phyloP scores from a whole-genome alignment of 2,329 filamentous ascomycete species.

The Dichotomopilus funicola region DNA sequence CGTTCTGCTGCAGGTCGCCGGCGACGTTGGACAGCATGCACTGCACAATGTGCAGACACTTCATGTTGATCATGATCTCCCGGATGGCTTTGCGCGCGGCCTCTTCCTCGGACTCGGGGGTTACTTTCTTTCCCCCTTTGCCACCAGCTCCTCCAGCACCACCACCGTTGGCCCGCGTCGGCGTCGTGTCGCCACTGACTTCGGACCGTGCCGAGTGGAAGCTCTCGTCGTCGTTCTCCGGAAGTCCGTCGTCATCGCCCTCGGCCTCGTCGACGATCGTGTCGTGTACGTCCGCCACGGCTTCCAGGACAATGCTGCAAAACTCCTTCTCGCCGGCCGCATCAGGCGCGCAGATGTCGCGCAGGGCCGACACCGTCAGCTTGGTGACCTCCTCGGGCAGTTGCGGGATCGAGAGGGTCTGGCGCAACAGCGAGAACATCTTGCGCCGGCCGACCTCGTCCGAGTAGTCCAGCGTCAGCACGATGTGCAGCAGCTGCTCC shows the following conservation, averaged over 20 bases:
- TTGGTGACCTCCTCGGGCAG: conserved; percentile 90
- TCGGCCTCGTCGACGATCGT: conserved; percentile 70
- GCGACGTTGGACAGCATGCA: conserved; percentile 95
- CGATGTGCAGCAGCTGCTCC: conserved; percentile 89
- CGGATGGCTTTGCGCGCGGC: conserved; percentile 69
- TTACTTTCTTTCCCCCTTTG: conserved; percentile 30
- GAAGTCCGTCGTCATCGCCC: conserved; percentile 53
- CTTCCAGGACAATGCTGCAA: conserved; percentile 80
- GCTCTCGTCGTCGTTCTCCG: conserved; percentile 65
- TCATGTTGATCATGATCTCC: conserved; percentile 96
- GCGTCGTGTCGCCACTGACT: conserved; percentile 60
- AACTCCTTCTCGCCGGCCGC: conserved; percentile 73
- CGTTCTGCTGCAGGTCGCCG: conserved; percentile 80
- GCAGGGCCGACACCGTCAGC: conserved; percentile 73
- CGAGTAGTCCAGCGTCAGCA: conserved; percentile 89
- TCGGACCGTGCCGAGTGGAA: conserved; percentile 93
- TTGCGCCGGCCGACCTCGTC: conserved; percentile 92
- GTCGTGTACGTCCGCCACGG: conserved; percentile 93
- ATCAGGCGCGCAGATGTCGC: conserved; percentile 73
- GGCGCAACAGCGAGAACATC: conserved; percentile 88
- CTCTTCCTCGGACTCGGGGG: conserved; percentile 53
- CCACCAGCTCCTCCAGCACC: no score
- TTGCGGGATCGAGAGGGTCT: conserved; percentile 77
- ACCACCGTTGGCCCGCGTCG: conserved; percentile 32
- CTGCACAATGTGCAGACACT: conserved; percentile 93